phyloP scores from a whole-genome alignment of 257 asterid genomes.

The Cruciata laevipes region DNA sequence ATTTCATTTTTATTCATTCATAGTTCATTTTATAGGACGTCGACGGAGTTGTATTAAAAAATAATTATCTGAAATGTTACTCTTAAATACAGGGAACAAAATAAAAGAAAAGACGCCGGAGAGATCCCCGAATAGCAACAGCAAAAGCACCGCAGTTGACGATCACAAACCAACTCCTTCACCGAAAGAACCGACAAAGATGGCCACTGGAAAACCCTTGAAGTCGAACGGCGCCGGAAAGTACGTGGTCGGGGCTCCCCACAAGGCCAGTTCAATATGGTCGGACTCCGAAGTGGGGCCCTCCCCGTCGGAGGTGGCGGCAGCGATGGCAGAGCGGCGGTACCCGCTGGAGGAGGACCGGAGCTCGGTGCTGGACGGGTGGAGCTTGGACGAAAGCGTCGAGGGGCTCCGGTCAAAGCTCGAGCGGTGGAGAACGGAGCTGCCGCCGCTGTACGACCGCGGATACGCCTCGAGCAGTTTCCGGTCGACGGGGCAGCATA shows the following conservation, averaged over 20 bases:
- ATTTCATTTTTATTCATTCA: no score
- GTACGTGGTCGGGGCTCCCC: conserved; percentile 30
- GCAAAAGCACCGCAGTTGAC: conserved; percentile 17
- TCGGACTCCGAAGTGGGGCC: conserved; percentile 87
- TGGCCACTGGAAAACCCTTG: conserved; percentile 30
- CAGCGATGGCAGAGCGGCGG: conserved; percentile 36
- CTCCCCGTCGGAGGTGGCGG: conserved; percentile 86
- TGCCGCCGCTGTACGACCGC: conserved; percentile 68
- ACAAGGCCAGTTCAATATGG: conserved; percentile 35
- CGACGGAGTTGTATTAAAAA: neutral
- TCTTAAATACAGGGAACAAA: neutral
- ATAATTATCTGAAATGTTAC: neutral
- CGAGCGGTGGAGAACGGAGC: conserved; percentile 78
- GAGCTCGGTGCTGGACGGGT: conserved; percentile 79
- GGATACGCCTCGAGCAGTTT: conserved; percentile 55
- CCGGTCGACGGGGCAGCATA: conserved; percentile 31
- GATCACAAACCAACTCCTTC: conserved; percentile 13
- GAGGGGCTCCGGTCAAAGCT: conserved; percentile 85
- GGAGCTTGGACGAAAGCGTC: conserved; percentile 84
- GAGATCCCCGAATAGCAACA: neutral
- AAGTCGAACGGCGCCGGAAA: conserved; percentile 19
- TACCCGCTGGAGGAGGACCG: conserved; percentile 60
- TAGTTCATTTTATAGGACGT: no score
- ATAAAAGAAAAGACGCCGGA: conserved; percentile 1
- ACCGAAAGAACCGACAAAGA: conserved; percentile 13